These are phyloP conservation scores for Leptographium procerum DNA, from an alignment of 2,329 filamentous ascomycete genomes.

Conservation along the genomic window DNA sequence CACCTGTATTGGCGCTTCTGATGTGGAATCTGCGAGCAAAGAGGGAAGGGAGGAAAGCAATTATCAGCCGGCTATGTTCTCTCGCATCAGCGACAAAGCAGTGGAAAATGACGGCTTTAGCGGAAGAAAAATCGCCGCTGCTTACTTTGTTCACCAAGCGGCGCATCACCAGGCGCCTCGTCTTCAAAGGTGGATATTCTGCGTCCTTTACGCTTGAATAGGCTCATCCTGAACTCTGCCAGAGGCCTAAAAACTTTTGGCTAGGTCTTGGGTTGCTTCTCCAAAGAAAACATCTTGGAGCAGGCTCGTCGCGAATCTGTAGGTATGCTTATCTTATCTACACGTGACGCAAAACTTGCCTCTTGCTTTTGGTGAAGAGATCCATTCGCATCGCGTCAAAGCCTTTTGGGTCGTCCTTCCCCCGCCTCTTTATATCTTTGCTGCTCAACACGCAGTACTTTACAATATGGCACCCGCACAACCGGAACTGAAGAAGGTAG, in stretches of 20 bases:
- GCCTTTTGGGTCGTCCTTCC: background rate
- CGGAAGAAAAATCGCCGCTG: conserved; percentile 22
- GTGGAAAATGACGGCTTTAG: conserved; percentile 6
- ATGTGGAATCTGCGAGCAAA: conserved; percentile 16
- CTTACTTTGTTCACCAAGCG: conserved; percentile 17
- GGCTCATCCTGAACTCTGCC: conserved; percentile 31
- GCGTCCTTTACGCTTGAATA: conserved; percentile 60
- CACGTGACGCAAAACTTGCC: conserved; percentile 30
- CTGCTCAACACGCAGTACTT: background rate
- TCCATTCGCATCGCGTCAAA: conserved; percentile 9
- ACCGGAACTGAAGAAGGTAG: conserved; percentile 95
- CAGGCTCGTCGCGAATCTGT: background rate
- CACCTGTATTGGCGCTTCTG: conserved; percentile 22
- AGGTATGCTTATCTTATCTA: conserved; percentile 30
- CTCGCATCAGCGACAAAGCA: conserved; percentile 14
- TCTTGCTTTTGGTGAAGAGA: background rate
- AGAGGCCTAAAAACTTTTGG: background rate
- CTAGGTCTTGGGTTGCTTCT: background rate
- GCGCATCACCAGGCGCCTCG: conserved; percentile 35
- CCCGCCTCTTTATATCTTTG: background rate
- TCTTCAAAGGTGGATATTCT: conserved; percentile 63
- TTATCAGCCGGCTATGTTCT: conserved; percentile 20
- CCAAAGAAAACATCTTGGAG: background rate
- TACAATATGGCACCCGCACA: conserved; percentile 91
- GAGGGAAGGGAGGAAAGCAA: background rate